These are phyloP conservation scores for Houttuynia cordata DNA, from an alignment of 164 flowering plant genomes.

Conservation along the genomic window DNA sequence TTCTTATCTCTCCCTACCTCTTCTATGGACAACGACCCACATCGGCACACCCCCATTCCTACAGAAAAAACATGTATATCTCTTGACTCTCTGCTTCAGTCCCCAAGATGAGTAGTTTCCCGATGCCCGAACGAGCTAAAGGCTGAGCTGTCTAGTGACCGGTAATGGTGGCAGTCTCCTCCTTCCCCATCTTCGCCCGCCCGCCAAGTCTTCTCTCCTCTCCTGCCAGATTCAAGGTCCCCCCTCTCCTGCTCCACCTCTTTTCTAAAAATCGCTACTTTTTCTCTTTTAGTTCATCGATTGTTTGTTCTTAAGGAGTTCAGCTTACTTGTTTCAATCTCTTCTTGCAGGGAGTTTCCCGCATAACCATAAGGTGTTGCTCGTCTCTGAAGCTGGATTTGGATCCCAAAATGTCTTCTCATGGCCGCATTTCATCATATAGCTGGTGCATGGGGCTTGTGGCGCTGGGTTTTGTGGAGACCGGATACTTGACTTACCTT, in stretches of 20 bases:
- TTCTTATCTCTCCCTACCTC: no score
- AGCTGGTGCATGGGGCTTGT: constrained; percentile 63
- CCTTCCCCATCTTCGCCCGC: constrained; percentile 10
- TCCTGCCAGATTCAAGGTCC: constrained; percentile 16
- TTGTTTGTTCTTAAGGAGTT: no score
- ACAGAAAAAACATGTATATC: no score
- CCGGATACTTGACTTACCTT: constrained; percentile 70
- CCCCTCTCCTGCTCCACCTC: constrained; percentile 4
- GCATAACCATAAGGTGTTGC: constrained; percentile 28
- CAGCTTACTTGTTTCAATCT: background rate
- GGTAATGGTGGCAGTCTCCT: constrained; percentile 9
- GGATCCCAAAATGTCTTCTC: constrained; percentile 14
- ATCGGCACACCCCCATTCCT: no score
- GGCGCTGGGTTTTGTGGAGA: constrained; percentile 58
- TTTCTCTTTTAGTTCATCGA: background rate
- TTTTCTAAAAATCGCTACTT: background rate
- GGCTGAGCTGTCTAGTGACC: background rate
- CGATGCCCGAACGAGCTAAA: no score
- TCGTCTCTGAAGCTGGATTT: constrained; percentile 9
- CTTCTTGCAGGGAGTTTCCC: constrained; percentile 14
- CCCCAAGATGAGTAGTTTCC: no score
- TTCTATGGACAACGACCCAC: no score
- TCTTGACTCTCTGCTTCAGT: no score
- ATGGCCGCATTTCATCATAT: constrained; percentile 31
- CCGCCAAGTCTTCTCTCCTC: constrained; percentile 5